Evolutionary conservation across 352 stramenopile genomes (phyloP), one percentile per base, ranked within the genome.

Genomic region (Phytophthora lateralis): DNA sequence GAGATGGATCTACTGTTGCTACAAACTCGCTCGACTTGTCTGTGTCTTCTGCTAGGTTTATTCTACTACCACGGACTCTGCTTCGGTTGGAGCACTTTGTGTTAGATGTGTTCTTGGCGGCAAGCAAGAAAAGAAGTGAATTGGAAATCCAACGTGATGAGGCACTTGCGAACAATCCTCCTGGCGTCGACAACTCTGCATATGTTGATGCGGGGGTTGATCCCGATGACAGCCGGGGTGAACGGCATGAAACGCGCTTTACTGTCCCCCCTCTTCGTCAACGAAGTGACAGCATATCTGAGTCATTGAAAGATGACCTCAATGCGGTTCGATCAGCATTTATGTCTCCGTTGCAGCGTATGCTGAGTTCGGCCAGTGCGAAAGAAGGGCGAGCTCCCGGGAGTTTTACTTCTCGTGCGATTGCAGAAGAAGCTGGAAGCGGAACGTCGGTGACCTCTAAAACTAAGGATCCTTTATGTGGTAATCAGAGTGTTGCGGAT

Each of bases 21-120:
- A 55, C 29, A 10, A 71, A 73, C 21, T 68, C 55, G 15, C 43
- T 82, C 4, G 62, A 80, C 6, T 21, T 85, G 9, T 61, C 45
- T 26, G 52, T 89, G 29, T 65, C 73, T 20, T 89, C 80, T 29
- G 71, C 67, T 8, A 74, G 78, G 24, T 61, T 88, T 18, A 76
- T 85, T 46, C 42, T 88, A 26, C 60, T 89, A 11, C 77, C 80
- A 6, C 66, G 76, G 7, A 82, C 80, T 24, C 24, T 85, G 15
- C 44, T 89, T 39, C 76, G 78, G 21, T 48, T 88, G 39, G 80
- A 89, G 47, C 75, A 89, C 35, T 89, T 87, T 37, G 73, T 59
- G 3, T 61, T 84, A 18, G 73, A 85, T 42, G 60, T 82, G 9
- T 75, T 75, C n/a, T 68, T 85, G 49, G 71, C 78, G 12, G 72